These are phyloP conservation scores for Hypomontagnella monticulosa DNA, from an alignment of 495 filamentous ascomycete species.

Conservation along the genomic window DNA sequence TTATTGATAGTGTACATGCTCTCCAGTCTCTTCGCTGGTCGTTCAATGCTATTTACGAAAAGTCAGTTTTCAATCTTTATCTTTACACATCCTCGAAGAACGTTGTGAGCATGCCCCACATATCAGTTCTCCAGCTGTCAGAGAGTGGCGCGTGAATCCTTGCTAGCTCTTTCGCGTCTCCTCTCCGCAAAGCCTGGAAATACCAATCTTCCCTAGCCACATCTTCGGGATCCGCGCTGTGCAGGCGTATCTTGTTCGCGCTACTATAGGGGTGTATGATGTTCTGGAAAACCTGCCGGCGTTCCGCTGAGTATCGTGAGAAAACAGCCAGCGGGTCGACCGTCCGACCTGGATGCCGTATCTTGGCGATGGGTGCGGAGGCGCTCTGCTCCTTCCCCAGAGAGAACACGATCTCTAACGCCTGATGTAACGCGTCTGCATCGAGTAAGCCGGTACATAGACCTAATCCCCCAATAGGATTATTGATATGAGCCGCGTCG, in stretches of 20 bases:
- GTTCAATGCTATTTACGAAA: not conserved
- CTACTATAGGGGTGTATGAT: conserved; percentile 23
- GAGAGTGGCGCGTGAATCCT: conserved; percentile 10
- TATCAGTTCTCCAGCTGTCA: conserved; percentile 14
- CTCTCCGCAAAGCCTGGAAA: conserved; percentile 11
- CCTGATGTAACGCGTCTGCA: conserved; percentile 14
- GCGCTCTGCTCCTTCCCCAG: not conserved
- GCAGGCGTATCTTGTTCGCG: conserved; percentile 19
- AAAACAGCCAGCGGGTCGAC: conserved; percentile 3
- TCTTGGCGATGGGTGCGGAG: not conserved
- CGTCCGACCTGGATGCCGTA: not conserved
- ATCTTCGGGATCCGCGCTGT: conserved; percentile 18
- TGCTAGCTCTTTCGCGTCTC: conserved; percentile 15
- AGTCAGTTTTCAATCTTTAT: not conserved
- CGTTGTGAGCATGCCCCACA: conserved; percentile 3
- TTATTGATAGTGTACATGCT: not conserved
- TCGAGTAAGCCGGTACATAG: conserved; percentile 22
- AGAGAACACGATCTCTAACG: conserved; percentile 13
- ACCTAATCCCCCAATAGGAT: conserved; percentile 18
- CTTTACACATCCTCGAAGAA: conserved; percentile 1
- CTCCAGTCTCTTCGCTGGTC: not conserved
- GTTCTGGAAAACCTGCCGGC: conserved; percentile 20
- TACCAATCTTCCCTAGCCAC: conserved; percentile 24
- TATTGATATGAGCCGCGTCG: conserved; percentile 20
- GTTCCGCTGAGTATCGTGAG: conserved; percentile 16